Evolutionary conservation across 202 grass and related monocot species (phyloP), one percentile per base, ranked within the genome.

Genomic region (Elaeis oleifera): DNA sequence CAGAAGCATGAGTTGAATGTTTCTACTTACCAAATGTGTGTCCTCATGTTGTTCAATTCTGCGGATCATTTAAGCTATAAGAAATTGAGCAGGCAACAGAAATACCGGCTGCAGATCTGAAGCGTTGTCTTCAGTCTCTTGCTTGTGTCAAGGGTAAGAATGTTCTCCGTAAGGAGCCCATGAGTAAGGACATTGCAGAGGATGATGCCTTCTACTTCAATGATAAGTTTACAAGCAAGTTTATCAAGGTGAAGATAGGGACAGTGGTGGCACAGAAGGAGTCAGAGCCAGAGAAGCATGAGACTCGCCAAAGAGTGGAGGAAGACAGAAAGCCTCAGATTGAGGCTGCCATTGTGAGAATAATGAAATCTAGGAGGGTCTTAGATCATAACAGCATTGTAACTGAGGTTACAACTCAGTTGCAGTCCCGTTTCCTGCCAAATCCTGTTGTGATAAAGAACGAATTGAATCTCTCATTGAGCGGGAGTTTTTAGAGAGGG

Each of bases 141-240:
- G 59, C 59, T 61, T 61, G 31, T 62, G 59, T 62, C 29, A 44
- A 48, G n/a, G 59, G 59, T 13, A 44, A 62, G n/a, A 62, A 62
- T 20, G 59, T 62, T 31, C 27, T 62, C 16, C 4, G 59, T 11
- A 61, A 61, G 59, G 59, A 61, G 16, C n/a, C 59, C 18, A 61
- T 61, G 59, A 61, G 59, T 26, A 62, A 62, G 59, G 31, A 62
- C 59, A 62, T 62, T 19, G 28, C 59, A 16, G 59, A 62, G 59
- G 59, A 49, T 49, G 59, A 62, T 62, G 27, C 17, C 1, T 61
- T 62, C 28, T 39, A 21, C 59, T 44, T 49, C 31, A 49, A 62
- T 48, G 31, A 62, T 18, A 62, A 62, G 19, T 62, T 62, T 48
- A 62, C 59, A 5, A 62, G 59, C 27, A 62, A 62, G 31, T 62